Evolutionary conservation across 2,329 filamentous ascomycete species (phyloP), one percentile per base, ranked within the genome.

Genomic region (Aaosphaeria pasadenensis): DNA sequence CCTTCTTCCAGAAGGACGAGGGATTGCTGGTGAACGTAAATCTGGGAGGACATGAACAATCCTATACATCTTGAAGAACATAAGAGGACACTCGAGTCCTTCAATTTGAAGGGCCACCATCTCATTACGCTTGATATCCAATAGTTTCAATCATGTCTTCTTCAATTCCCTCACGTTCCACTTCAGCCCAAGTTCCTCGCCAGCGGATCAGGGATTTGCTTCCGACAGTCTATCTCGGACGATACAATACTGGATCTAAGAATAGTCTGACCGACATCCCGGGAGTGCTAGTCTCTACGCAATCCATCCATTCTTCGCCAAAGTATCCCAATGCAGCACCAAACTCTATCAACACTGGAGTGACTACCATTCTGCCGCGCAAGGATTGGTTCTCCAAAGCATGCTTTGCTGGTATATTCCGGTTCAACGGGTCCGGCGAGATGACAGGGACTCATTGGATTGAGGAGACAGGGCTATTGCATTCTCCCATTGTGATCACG

Each of bases 341-440:
- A 5, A 57, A 54, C 13, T 56, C 59, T n/a, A 66, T 71, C 52
- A 71, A 71, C 49, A 77, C 73, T 4, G 74, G 74, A 11, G 59
- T 75, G 0, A 76, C 74, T 0, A 69, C 71, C 28, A 75, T 77
- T 46, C 61, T 74, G 1, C 73, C 74, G 0, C 70, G 72, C 7
- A 64, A 62, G 36, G 66, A 73, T 48, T 73, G 69, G 58, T 74
- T 72, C 53, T 55, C 69, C 47, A 62, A 66, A 32, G 73, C 68
- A 4, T 73, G 70, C 48, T 73, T 73, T 47, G 71, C 73, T 2
- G 72, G 71, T 7, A 64, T 71, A 42, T 85, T 84, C 66, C 75
- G 77, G 51, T 84, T 86, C 71, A 86, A 86, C 55, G 83, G 83
- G 46, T 78, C 77, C 41, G 83, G 84, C 39, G 82, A 85, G 64